Percentiles rank a stretch among this genome's conserved stretches.
These are phyloP conservation scores for Tetracentron sinense DNA, from an alignment of 164 flowering plant species.

Conservation along the genomic window DNA sequence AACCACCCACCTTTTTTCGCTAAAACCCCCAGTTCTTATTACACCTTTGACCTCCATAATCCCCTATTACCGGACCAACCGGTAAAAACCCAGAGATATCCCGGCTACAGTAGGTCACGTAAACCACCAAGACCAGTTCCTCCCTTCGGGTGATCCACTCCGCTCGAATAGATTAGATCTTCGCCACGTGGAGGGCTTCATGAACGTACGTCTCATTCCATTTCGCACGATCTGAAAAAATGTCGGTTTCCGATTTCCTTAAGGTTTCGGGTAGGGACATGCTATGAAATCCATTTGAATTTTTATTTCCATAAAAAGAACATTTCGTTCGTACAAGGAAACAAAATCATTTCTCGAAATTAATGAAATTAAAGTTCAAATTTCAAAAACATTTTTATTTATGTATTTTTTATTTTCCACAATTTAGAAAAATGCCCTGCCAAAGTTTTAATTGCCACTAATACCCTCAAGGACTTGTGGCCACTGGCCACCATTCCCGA, in stretches of 20 bases:
- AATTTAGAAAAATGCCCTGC: no score
- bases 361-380: no score
- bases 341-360: neutral
- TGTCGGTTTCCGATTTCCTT: neutral
- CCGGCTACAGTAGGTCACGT: conserved; percentile 8
- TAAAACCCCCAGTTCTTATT: conserved; percentile 32
- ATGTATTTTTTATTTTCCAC: no score
- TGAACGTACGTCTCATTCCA: no score
- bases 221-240: neutral
- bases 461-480: no score
- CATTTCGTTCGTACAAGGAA: neutral
- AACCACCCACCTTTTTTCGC: conserved; percentile 16
- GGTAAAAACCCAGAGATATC: conserved; percentile 2
- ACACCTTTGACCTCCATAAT: conserved; percentile 19
- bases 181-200: conserved; percentile 9
- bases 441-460: no score
- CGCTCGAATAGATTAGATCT: neutral
- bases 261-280: neutral
- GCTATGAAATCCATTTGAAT: neutral
- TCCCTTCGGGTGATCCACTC: conserved; percentile 21
- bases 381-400: no score
- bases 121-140: conserved; percentile 28
- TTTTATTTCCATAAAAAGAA: neutral
- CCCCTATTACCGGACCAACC: conserved; percentile 12
- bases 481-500: no score